phyloP scores from a whole-genome alignment of 495 filamentous ascomycete genomes.

The Aspergillus funiculosus region DNA sequence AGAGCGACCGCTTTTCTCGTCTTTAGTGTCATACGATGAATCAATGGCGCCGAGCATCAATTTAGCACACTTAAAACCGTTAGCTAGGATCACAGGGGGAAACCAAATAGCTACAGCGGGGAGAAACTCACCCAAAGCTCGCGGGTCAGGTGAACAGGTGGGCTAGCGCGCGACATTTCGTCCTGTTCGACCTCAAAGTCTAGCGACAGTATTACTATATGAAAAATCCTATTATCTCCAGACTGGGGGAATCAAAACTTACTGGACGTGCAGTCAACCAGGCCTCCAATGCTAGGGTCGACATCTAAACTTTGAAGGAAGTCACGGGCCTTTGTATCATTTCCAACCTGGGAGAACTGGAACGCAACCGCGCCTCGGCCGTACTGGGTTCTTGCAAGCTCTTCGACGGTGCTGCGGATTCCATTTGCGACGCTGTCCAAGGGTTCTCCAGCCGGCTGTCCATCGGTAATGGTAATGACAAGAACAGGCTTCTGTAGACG shows the following conservation, averaged over 20 bases:
- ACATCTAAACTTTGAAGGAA: constrained; percentile 59
- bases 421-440: constrained; percentile 45
- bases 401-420: constrained; percentile 43
- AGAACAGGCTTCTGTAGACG: constrained; percentile 59
- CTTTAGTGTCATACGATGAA: constrained; percentile 58
- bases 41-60: constrained; percentile 67
- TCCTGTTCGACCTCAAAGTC: constrained; percentile 63
- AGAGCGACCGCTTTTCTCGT: constrained; percentile 44
- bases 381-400: constrained; percentile 42
- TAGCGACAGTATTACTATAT: constrained; percentile 22
- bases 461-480: constrained; percentile 67
- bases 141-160: constrained; percentile 54
- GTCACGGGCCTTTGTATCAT: constrained; percentile 57
- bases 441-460: constrained; percentile 54
- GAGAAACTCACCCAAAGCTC: constrained; percentile 55
- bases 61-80: constrained; percentile 49
- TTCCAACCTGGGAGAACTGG: constrained; percentile 72
- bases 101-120: too few relatives aligned
- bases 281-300: constrained; percentile 53
- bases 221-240: neutral
- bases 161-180: constrained; percentile 53
- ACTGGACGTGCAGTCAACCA: constrained; percentile 73
- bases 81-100: constrained; percentile 3
- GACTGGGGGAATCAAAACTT: constrained; percentile 25
- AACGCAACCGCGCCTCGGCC: constrained; percentile 54